Conservation (phyloP, 1,139 yeast genomes). For the Hyphopichia fennica region DNA sequence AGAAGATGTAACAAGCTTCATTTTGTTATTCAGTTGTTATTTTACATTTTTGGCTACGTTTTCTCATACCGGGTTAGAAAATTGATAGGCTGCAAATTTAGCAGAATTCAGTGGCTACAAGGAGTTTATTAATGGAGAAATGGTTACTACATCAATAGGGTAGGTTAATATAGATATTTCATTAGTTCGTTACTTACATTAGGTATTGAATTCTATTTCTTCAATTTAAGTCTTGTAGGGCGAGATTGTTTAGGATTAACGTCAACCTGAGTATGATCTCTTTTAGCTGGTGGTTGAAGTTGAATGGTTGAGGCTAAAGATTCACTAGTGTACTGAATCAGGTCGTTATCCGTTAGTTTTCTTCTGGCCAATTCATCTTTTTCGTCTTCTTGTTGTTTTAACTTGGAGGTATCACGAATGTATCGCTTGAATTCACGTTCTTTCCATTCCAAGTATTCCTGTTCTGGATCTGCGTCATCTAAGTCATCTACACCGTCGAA, state of each 20-base stretch:
- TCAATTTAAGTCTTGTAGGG: neutral
- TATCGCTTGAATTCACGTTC: slow-evolving; percentile 30
- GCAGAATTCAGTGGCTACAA: no score
- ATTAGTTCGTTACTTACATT: neutral
- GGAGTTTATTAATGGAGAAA: neutral
- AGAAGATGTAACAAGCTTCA: no score
- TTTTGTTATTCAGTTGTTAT: no score
- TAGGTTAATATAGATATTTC: no score
- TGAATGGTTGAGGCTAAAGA: neutral
- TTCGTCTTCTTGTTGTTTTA: slow-evolving; percentile 22
- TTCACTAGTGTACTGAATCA: no score
- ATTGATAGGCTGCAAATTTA: no score
- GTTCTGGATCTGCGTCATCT: slow-evolving; percentile 40
- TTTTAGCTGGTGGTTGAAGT: neutral
- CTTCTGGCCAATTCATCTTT: slow-evolving; percentile 20
- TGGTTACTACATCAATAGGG: no score
- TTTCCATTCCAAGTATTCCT: slow-evolving; percentile 39
- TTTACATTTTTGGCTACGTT: no score
- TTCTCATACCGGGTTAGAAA: no score
- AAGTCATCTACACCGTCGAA: slow-evolving; percentile 39
- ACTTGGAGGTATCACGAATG: slow-evolving; percentile 24
- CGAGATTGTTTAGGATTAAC: neutral
- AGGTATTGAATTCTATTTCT: neutral
- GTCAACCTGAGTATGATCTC: neutral
- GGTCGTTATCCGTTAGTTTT: neutral